Conservation (phyloP, 495 filamentous ascomycete genomes). For the Xylaria cubensis region DNA sequence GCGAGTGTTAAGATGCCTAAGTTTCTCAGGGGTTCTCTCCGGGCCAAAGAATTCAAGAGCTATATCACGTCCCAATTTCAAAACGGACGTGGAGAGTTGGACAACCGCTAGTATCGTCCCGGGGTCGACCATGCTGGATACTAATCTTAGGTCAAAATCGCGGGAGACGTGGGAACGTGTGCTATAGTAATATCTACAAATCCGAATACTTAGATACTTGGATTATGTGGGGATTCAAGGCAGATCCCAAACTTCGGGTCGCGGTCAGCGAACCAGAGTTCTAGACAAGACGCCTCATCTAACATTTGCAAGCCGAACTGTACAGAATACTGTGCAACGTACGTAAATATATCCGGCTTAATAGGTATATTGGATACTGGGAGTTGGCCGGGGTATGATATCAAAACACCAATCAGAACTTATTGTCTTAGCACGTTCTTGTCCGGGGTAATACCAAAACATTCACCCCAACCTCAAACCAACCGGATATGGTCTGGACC, state of each 20-base stretch:
- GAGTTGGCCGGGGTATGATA: background rate
- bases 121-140: slow-evolving; percentile 33
- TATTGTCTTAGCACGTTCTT: background rate
- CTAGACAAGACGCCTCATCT: slow-evolving; percentile 5
- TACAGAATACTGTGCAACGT: background rate
- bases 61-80: slow-evolving; percentile 32
- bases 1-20: slow-evolving; percentile 31
- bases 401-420: slow-evolving; percentile 16
- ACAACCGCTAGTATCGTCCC: slow-evolving; percentile 34
- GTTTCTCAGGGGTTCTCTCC: slow-evolving; percentile 30
- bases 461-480: slow-evolving; percentile 24
- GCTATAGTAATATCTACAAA: slow-evolving; percentile 1
- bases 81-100: slow-evolving; percentile 31
- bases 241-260: background rate
- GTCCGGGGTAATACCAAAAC: slow-evolving; percentile 4
- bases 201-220: slow-evolving; percentile 24
- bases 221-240: slow-evolving; percentile 12
- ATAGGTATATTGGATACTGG: background rate
- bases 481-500: slow-evolving; percentile 33
- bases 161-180: background rate
- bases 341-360: background rate
- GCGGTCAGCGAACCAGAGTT: slow-evolving; percentile 14
- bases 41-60: slow-evolving; percentile 32
- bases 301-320: background rate
- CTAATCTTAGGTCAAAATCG: background rate